Evolutionary conservation across 2,329 filamentous ascomycete genomes (phyloP), one percentile per base, ranked within the genome.

Genomic region (Sphaerulina populicola): DNA sequence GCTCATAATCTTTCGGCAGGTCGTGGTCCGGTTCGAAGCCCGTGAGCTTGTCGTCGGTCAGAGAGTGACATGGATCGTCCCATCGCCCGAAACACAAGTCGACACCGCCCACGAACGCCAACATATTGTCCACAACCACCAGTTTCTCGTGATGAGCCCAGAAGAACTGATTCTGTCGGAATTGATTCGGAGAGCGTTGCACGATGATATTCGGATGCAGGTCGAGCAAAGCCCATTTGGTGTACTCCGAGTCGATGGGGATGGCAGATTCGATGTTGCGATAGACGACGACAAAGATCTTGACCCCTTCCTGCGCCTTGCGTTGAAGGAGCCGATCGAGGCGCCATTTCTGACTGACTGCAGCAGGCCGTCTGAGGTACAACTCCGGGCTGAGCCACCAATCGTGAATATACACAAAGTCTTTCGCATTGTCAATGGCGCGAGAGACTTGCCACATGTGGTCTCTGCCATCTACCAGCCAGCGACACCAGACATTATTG

Each of bases 401-500:
- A 69, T 97, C 93, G 67, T 98, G 93, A 56, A 98, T 97, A 69
- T 97, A 97, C 61, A 98, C 91, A 55, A 97, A 91, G 71, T 97
- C 93, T 63, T 88, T 88, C 7, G 93, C 93, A 82, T 96, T 95
- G 66, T 88, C 93, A 63, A 98, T 94, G 10, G 93, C 93, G 57
- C 91, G 81, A 9, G 91, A 97, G 6, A 97, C 89, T 67, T 96
- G 94, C 93, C 93, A 98, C 91, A 97, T 97, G 74, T 97, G 94
- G 67, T 98, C 93, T 60, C 93, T 82, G 12, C 88, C 93, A 69
- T 98, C 93, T 0, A 98, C 91, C 7, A 98, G 79, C 90, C 91
- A 97, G 64, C 96, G 89, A 2, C 90, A 89, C 71, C 91, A 93
- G 27, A 93, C 89, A 39, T 85, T 85, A 42, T 81, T 82, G 53